phyloP scores from a whole-genome alignment of 164 flowering plant genomes.

The Santalum album region DNA sequence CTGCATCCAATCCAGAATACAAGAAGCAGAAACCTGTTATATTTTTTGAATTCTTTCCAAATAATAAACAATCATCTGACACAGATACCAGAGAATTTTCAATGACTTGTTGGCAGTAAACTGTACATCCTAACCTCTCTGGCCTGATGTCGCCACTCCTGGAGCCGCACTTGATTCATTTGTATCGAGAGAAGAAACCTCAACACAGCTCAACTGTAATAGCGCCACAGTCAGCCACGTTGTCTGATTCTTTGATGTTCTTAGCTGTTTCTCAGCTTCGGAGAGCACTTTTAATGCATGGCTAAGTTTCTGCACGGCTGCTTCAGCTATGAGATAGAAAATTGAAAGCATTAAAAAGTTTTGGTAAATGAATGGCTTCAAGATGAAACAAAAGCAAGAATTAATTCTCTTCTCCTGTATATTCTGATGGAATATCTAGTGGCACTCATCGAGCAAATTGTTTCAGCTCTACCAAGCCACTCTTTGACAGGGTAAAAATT shows the following conservation, averaged over 20 bases:
- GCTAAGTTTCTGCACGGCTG: constrained; percentile 57
- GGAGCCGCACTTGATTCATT: constrained; percentile 30
- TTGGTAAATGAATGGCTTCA: too few relatives aligned
- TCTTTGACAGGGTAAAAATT: too few relatives aligned
- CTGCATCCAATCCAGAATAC: constrained; percentile 25
- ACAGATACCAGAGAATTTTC: background rate
- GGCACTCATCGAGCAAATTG: too few relatives aligned
- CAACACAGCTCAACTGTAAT: constrained; percentile 62
- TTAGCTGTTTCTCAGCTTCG: constrained; percentile 81
- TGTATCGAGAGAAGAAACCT: constrained; percentile 29
- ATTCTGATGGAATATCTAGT: too few relatives aligned
- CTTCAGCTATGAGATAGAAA: constrained; percentile 49
- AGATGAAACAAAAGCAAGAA: too few relatives aligned
- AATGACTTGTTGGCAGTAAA: background rate
- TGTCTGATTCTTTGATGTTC: constrained; percentile 68
- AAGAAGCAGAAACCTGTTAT: background rate
- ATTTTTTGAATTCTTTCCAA: background rate
- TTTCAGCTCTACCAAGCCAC: too few relatives aligned
- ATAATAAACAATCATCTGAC: background rate
- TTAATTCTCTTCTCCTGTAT: too few relatives aligned
- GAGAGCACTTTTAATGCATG: constrained; percentile 76
- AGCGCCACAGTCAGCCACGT: constrained; percentile 97
- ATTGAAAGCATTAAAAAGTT: background rate
- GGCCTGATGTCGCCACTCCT: constrained; percentile 15
- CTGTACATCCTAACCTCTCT: constrained; percentile 35